phyloP scores from a whole-genome alignment of 345 rosid species.

The Erysimum cheiranthoides region DNA sequence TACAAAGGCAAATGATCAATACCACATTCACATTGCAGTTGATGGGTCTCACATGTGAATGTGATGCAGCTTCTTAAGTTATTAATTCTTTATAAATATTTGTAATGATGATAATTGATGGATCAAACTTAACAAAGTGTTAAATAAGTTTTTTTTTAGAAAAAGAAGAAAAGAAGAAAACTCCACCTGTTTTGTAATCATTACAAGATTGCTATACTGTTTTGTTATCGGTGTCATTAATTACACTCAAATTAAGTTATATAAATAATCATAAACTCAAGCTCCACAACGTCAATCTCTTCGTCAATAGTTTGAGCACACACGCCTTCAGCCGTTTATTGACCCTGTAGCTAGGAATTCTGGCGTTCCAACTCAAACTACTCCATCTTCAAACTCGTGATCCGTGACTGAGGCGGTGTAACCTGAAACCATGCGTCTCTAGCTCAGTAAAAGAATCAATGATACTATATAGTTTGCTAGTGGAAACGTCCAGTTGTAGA shows the following conservation, averaged over 20 bases:
- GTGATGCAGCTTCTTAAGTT: constrained; percentile 33
- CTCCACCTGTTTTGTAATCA: constrained; percentile 31
- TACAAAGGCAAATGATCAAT: constrained; percentile 73
- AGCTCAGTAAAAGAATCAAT: neutral
- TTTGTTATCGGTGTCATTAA: neutral
- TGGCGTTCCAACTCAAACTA: constrained; percentile 11
- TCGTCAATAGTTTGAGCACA: neutral
- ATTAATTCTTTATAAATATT: constrained; percentile 31
- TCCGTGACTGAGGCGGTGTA: neutral
- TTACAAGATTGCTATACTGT: constrained; percentile 24
- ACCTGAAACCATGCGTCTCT: neutral
- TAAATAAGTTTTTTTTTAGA: constrained; percentile 7
- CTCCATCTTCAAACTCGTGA: constrained; percentile 1
- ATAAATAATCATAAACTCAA: too few relatives aligned
- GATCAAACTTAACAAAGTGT: constrained; percentile 32
- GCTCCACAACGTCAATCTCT: too few relatives aligned
- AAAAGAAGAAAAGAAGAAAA: neutral
- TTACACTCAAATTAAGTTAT: neutral
- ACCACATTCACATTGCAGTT: constrained; percentile 25
- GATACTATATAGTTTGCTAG: neutral
- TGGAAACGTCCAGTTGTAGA: neutral
- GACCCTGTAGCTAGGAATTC: neutral
- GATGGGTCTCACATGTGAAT: constrained; percentile 39
- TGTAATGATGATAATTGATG: constrained; percentile 44
- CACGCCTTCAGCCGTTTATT: neutral